Base-by-base conservation (phyloP, 345 rosid species). In the Populus alba region DNA sequence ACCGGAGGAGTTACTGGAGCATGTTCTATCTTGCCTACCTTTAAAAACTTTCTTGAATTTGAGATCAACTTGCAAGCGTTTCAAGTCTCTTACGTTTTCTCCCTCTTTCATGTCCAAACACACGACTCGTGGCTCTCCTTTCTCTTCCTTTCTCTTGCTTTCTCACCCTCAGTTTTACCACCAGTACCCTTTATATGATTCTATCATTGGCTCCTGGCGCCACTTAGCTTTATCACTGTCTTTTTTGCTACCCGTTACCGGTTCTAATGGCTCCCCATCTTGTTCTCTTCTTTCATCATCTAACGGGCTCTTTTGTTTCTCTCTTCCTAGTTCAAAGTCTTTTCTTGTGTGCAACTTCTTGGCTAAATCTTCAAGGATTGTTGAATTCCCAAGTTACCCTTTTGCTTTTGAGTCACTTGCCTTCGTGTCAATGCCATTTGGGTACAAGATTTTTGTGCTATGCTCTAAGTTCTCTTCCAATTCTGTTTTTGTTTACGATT, bases 261-360 rank as follows among this genome's bases (percentile, higher is more conserved):
- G 37, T 27, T 47, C 27, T 35, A 39, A 13, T 67, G 37, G 20
- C 47, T 68, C 78, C 15, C 77, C 85, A 1, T 85, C 86, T 15
- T 49, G 66, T 25, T 65, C 80, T 67, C 92, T 89, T 25, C 82
- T 91, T 45, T 91, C 98, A 3, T 78, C 91, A 2, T 87, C 92
- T n/a, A 92, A 92, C 37, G 92, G 94, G 43, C 90, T 95, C 68
- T 78, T 91, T 57, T 92, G 97, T 55, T 82, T 90, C 78, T 91
- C 90, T 16, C 75, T 86, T 71, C 92, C 92, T 5, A 77, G 65
- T 47, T 81, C 85, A 29, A 79, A 81, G 39, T 86, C 91, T 45
- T 87, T 95, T 67, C 80, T 90, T 17, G 87, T 95, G 15, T 89
- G 90, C 85, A 95, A 95, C 75, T 85, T 89, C 1, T 55, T 93